phyloP scores from a whole-genome alignment of 208 protist genomes.

The Leishmania tarentolae region DNA sequence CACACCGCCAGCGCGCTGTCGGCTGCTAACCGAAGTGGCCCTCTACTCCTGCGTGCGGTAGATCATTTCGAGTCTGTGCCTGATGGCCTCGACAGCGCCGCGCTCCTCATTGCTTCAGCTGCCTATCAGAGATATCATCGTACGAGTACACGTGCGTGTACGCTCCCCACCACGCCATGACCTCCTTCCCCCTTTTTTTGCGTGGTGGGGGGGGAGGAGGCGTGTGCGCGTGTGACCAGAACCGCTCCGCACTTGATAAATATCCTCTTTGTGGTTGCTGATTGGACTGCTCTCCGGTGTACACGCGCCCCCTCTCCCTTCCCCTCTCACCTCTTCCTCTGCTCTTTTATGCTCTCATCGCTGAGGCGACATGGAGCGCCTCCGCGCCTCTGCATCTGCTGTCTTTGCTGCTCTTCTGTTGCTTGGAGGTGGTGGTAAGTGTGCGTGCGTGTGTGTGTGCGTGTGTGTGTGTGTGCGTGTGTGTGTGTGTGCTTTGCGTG shows the following conservation, averaged over 20 bases:
- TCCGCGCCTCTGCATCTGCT: neutral
- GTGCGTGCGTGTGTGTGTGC: too few species aligned
- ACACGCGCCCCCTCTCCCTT: neutral
- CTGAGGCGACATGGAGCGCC: neutral
- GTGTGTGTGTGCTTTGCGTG: too few species aligned
- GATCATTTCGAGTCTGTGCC: neutral
- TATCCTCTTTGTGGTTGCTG: neutral
- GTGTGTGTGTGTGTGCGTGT: too few species aligned
- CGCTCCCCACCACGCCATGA: neutral
- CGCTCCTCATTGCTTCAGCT: too few species aligned
- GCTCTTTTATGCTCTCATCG: neutral
- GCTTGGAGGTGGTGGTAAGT: too few species aligned
- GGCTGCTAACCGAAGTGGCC: constrained; percentile 23
- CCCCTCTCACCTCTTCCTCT: neutral
- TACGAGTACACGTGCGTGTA: too few species aligned
- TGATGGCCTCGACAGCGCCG: neutral
- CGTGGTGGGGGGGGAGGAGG: too few species aligned
- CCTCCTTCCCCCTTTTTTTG: neutral
- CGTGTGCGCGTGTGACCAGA: neutral
- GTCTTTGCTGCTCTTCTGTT: too few species aligned
- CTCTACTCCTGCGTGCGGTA: constrained; percentile 16
- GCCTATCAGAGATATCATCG: too few species aligned
- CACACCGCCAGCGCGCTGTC: neutral
- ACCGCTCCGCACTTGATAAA: neutral
- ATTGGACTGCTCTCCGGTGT: neutral